Evolutionary conservation across 441 rosid species (phyloP).

Genomic region (Biscutella auriculata): DNA sequence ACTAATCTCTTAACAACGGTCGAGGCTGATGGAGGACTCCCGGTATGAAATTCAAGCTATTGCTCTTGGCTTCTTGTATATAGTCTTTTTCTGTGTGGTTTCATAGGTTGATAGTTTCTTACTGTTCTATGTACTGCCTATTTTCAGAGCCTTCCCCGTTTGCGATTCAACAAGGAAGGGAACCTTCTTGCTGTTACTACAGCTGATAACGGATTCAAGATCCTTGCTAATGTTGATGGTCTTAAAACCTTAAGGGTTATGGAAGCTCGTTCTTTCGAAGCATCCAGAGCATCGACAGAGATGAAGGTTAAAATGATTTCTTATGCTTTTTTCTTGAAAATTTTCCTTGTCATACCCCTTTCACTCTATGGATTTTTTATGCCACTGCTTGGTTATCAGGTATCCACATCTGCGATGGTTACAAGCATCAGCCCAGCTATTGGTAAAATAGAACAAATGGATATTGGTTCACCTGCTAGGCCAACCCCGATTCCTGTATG

Average conservation of each 20-base stretch:
- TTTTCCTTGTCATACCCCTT: neutral
- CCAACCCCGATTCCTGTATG: constrained; percentile 3
- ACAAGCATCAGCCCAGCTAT: neutral
- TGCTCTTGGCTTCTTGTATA: neutral
- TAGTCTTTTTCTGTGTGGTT: neutral
- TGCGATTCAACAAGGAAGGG: constrained; percentile 44
- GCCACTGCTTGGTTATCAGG: neutral
- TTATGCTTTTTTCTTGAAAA: neutral
- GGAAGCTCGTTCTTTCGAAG: constrained; percentile 6
- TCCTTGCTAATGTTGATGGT: constrained; percentile 10
- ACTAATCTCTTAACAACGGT: constrained; percentile 29
- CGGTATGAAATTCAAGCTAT: constrained; percentile 24
- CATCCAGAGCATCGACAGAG: neutral
- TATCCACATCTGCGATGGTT: neutral
- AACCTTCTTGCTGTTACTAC: constrained; percentile 35
- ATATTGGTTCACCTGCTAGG: constrained; percentile 8
- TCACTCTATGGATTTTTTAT: neutral
- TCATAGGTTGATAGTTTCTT: neutral
- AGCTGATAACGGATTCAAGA: constrained; percentile 35
- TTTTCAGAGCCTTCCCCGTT: constrained; percentile 32
- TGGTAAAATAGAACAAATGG: constrained; percentile 11
- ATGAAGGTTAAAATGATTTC: constrained; percentile 1
- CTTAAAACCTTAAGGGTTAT: neutral
- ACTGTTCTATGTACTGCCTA: constrained; percentile 2
- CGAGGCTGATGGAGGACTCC: constrained; percentile 43